A percentile compares a stretch with the other conserved stretches of the same genome.
These are phyloP conservation scores for Solidago caesia DNA, from an alignment of 129 eudicot species.

Conservation along the genomic window DNA sequence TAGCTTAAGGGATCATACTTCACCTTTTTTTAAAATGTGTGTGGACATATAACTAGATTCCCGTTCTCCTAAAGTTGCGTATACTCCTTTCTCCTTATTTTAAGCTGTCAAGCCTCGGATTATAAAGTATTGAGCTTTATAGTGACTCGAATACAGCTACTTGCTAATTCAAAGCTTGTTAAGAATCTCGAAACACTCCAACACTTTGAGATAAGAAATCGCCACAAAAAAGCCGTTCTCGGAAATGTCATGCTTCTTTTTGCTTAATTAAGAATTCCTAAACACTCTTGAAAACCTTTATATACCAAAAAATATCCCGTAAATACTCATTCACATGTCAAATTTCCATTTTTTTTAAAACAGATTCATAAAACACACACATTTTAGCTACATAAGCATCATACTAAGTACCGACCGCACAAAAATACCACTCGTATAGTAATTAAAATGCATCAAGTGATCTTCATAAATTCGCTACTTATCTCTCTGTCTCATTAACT, in stretches of 20 bases:
- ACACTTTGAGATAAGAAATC: not conserved
- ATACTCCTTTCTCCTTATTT: not conserved
- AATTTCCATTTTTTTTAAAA: too few relatives aligned
- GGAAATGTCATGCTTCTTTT: not conserved
- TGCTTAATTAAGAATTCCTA: not conserved
- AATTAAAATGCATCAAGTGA: not conserved
- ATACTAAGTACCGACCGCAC: not conserved
- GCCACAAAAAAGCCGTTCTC: not conserved
- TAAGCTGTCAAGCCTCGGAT: not conserved
- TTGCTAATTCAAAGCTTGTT: not conserved
- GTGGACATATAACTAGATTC: not conserved
- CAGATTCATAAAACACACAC: not conserved
- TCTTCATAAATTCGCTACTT: not conserved
- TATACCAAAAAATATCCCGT: too few relatives aligned
- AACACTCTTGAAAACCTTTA: too few relatives aligned
- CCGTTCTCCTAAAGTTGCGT: not conserved
- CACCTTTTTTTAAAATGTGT: not conserved
- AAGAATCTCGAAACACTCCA: not conserved
- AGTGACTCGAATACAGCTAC: not conserved
- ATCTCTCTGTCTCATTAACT: not conserved
- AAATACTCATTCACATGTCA: too few relatives aligned
- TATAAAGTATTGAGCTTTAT: not conserved
- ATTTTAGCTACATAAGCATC: not conserved
- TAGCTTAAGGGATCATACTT: constrained; percentile 11
- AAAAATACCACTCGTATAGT: not conserved